These are phyloP conservation scores for Talaromyces albobiverticillius DNA, from an alignment of 2,329 filamentous ascomycete species.

Conservation along the genomic window DNA sequence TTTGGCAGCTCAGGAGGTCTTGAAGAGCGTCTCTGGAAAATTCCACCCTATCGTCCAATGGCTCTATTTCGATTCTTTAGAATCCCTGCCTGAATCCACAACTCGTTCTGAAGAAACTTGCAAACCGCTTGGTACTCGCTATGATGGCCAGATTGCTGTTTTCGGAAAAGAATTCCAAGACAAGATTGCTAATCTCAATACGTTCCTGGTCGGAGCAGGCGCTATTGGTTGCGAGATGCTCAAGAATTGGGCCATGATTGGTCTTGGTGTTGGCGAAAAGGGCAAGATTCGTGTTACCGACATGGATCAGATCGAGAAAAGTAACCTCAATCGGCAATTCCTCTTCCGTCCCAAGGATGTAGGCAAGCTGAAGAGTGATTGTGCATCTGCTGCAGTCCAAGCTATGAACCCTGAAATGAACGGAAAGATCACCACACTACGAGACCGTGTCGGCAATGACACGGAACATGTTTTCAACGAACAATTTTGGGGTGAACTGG, in stretches of 20 bases:
- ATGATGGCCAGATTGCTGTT: constrained; percentile 96
- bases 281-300: constrained; percentile 92
- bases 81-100: constrained; percentile 76
- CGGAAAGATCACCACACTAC: constrained; percentile 80
- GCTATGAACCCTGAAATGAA: constrained; percentile 91
- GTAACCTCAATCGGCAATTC: constrained; percentile 96
- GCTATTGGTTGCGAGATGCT: constrained; percentile 99
- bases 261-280: constrained; percentile 79
- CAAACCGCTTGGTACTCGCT: constrained; percentile 78
- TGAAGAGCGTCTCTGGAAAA: constrained; percentile 97
- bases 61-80: constrained; percentile 97
- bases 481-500: constrained; percentile 79
- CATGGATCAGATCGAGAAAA: constrained; percentile 98
- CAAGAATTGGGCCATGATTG: constrained; percentile 99
- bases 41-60: constrained; percentile 95
- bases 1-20: constrained; percentile 85
- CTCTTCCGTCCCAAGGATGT: constrained; percentile 92
- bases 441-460: constrained; percentile 85
- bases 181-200: constrained; percentile 82
- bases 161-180: constrained; percentile 93
- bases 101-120: constrained; percentile 81
- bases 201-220: constrained; percentile 94
- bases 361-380: constrained; percentile 93
- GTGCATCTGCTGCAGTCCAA: constrained; percentile 83
- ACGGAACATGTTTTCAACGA: constrained; percentile 96